These are phyloP conservation scores for Monocercomonoides exilis DNA, from an alignment of 78 protist genomes.

Conservation along the genomic window DNA sequence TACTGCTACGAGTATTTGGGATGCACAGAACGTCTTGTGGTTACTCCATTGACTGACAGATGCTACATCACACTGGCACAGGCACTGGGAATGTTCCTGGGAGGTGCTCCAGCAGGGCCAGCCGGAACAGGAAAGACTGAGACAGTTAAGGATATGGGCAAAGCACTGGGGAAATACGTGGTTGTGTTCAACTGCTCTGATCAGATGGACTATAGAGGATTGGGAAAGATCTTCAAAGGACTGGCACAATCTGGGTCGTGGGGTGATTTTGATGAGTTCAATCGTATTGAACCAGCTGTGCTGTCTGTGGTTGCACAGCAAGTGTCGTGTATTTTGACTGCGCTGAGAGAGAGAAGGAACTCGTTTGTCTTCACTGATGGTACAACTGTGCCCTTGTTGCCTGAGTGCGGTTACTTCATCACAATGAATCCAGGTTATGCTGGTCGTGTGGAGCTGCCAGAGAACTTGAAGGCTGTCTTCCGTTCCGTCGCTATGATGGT, in stretches of 20 bases:
- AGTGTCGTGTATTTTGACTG: constrained; percentile 48
- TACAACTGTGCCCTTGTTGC: constrained; percentile 12
- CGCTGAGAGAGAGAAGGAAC: constrained; percentile 37
- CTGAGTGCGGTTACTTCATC: constrained; percentile 60
- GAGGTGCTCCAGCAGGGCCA: constrained; percentile 88
- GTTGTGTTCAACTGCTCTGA: constrained; percentile 78
- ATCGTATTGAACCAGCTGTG: constrained; percentile 73
- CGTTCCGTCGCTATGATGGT: constrained; percentile 84
- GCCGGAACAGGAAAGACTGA: constrained; percentile 92
- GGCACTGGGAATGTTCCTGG: constrained; percentile 61
- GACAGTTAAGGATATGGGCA: constrained; percentile 76
- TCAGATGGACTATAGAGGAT: constrained; percentile 52
- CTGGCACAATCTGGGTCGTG: constrained; percentile 70
- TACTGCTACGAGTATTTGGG: constrained; percentile 78
- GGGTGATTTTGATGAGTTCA: constrained; percentile 87
- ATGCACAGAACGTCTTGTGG: constrained; percentile 63
- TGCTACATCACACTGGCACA: constrained; percentile 73
- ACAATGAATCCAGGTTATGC: constrained; percentile 89
- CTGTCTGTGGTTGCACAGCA: constrained; percentile 84
- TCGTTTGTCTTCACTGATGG: constrained; percentile 64
- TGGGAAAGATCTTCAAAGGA: constrained; percentile 73
- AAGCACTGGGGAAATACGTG: constrained; percentile 57
- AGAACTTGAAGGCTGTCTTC: constrained; percentile 74
- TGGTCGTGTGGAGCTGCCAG: constrained; percentile 88
- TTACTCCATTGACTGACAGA: constrained; percentile 83